A percentile compares a stretch with the other conserved stretches of the same genome.
Conservation (phyloP, 768 basidiomycete genomes). For the Tubosaeta sp. region DNA sequence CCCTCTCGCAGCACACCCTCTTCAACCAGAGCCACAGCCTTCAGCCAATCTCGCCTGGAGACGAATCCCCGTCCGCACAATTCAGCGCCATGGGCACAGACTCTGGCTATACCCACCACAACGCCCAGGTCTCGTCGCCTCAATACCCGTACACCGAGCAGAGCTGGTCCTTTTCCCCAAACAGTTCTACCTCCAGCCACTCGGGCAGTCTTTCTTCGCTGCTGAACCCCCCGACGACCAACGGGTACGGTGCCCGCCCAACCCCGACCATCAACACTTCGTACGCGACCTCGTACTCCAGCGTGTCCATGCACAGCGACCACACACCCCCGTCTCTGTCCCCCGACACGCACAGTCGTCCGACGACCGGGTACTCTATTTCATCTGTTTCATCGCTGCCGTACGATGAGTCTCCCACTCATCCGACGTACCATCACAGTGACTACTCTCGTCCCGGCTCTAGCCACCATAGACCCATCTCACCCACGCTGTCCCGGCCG, state of each 20-base stretch:
- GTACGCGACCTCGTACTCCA: conserved; percentile 63
- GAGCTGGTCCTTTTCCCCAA: conserved; percentile 48
- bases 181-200: conserved; percentile 56
- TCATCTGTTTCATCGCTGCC: conserved; percentile 75
- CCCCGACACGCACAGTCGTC: conserved; percentile 68
- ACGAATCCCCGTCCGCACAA: conserved; percentile 57
- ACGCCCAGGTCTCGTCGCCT: conserved; percentile 40
- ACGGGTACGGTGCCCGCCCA: conserved; percentile 45
- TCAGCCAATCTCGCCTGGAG: conserved; percentile 65
- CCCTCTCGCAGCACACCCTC: conserved; percentile 52
- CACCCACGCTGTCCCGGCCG: conserved; percentile 65
- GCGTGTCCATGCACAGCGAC: conserved; percentile 62
- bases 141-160: conserved; percentile 65
- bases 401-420: conserved; percentile 54
- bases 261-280: conserved; percentile 70
- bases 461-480: conserved; percentile 59
- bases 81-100: conserved; percentile 38
- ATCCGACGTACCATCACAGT: conserved; percentile 35
- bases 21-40: conserved; percentile 57
- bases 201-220: conserved; percentile 75
- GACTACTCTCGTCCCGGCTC: conserved; percentile 75
- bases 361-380: conserved; percentile 82
- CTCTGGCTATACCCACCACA: conserved; percentile 30
- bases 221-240: conserved; percentile 58
- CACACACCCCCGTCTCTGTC: conserved; percentile 70